These are phyloP conservation scores for Stemphylium beticola DNA, from an alignment of 2,329 filamentous ascomycete species.

Conservation along the genomic window DNA sequence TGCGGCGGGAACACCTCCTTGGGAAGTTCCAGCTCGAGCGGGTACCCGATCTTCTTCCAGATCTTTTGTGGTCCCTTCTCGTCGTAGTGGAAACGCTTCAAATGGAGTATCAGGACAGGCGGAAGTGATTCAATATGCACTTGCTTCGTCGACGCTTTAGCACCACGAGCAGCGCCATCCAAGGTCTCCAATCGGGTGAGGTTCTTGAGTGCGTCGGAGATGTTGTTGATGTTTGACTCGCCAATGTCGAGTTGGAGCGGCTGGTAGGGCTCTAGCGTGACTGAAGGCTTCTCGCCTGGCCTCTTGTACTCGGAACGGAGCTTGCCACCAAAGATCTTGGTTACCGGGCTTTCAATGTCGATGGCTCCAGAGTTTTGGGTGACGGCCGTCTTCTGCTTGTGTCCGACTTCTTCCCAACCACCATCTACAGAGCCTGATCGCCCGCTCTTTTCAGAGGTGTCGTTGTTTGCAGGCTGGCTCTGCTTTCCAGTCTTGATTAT, in stretches of 20 bases:
- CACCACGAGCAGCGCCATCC: slow-evolving; percentile 79
- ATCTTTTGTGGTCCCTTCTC: slow-evolving; percentile 92
- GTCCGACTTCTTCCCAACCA: slow-evolving; percentile 94
- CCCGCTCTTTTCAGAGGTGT: slow-evolving; percentile 55
- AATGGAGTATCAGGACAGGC: slow-evolving; percentile 88
- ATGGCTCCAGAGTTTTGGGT: slow-evolving; percentile 84
- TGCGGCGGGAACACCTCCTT: slow-evolving; percentile 83
- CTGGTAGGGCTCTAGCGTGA: slow-evolving; percentile 92
- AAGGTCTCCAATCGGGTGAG: slow-evolving; percentile 84
- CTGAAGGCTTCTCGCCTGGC: slow-evolving; percentile 84
- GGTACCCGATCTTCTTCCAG: slow-evolving; percentile 97
- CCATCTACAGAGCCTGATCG: slow-evolving; percentile 58
- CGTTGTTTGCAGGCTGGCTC: slow-evolving; percentile 31
- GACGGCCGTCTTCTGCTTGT: slow-evolving; percentile 84
- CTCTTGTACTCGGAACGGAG: slow-evolving; percentile 88
- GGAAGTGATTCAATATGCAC: slow-evolving; percentile 92
- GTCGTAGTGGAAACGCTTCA: slow-evolving; percentile 98
- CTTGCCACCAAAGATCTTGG: slow-evolving; percentile 92
- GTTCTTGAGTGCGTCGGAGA: slow-evolving; percentile 86
- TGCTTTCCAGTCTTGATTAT: slow-evolving; percentile 67
- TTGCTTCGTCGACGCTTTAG: slow-evolving; percentile 85
- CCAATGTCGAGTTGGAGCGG: slow-evolving; percentile 95
- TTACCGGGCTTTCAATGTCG: slow-evolving; percentile 79
- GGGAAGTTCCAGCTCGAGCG: slow-evolving; percentile 91
- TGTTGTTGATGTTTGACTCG: slow-evolving; percentile 83